Percentiles rank a stretch among this genome's conserved stretches.
Conservation (phyloP, 305 asterid species). For the Fraxinus greggii region DNA sequence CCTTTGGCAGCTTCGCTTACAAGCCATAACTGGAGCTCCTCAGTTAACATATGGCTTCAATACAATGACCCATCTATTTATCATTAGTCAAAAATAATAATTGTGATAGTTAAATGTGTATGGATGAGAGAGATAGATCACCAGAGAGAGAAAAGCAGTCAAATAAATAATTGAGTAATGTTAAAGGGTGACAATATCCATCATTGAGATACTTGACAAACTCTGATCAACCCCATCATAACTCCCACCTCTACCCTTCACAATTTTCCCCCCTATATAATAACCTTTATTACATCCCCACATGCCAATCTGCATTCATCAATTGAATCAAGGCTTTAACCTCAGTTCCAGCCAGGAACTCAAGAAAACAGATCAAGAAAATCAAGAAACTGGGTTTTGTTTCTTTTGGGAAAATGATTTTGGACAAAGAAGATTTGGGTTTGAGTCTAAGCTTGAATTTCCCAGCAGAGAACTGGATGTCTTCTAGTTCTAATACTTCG, state of each 20-base stretch:
- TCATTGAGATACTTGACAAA: slow-evolving; percentile 27
- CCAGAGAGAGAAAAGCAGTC: not conserved
- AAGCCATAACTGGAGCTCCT: not conserved
- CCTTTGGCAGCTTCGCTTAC: not conserved
- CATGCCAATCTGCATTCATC: slow-evolving; percentile 26
- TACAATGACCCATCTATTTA: not conserved
- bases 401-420: slow-evolving; percentile 38
- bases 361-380: not conserved
- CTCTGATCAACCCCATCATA: slow-evolving; percentile 32
- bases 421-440: slow-evolving; percentile 64
- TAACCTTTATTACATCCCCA: slow-evolving; percentile 26
- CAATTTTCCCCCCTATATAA: slow-evolving; percentile 41
- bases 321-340: not conserved
- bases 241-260: slow-evolving; percentile 20
- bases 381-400: not conserved
- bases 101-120: not conserved
- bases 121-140: not conserved
- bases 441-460: slow-evolving; percentile 61
- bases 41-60: not conserved
- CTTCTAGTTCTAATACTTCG: slow-evolving; percentile 19
- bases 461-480: slow-evolving; percentile 34
- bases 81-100: not conserved
- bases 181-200: slow-evolving; percentile 26
- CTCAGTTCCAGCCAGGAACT: not conserved
- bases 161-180: slow-evolving; percentile 17